Base-by-base conservation (phyloP, 2,329 filamentous ascomycete genomes). In the Zymoseptoria ardabiliae region DNA sequence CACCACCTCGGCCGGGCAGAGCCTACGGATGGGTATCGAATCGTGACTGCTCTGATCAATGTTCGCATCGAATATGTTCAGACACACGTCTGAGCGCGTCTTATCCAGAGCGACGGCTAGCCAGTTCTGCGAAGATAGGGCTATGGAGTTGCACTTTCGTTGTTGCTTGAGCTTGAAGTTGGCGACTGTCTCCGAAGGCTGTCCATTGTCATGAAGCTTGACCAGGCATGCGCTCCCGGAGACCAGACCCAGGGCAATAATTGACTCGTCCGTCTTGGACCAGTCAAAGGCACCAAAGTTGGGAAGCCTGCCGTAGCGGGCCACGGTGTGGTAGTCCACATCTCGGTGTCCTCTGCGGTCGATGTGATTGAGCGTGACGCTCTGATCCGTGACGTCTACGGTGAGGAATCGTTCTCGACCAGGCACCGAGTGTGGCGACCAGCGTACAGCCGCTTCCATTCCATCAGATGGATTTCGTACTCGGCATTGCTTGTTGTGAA, bases 11-110 rank as follows among this genome's bases (percentile, higher is more conserved):
- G 71, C 85, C 74, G 69, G 82, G 72, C 62, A 88, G 77, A 73
- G 85, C 81, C 69, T 81, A 73, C 70, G 83, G 73, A 69, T 79
- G 66, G 72, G 81, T 19, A 28, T 28, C 72, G 80, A 78, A 48
- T 76, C 71, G 21, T 66, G 64, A 77, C 70, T 66, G 79, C 79
- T 72, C 73, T 79, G 81, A 53, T 85, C 78, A 67, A 76, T 83
- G 66, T 83, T 87, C 57, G 91, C 81, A 72, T 95, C 89, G 83
- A 89, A 94, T 28, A 94, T 86, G 68, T 93, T 90, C 54, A 95
- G 79, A 67, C 88, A 91, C 63, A 88, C 84, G 70, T 94, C 90
- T 73, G 90, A 91, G 30, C 90, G 83, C 22, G 92, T 89, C 66
- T 89, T 82, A 68, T 94, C 90, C 55, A 94, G 78, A 1, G 89